Percentiles rank a stretch among this genome's conserved stretches.
phyloP scores from a whole-genome alignment of 2,329 filamentous ascomycete genomes.

The Akanthomyces uredinophilus region DNA sequence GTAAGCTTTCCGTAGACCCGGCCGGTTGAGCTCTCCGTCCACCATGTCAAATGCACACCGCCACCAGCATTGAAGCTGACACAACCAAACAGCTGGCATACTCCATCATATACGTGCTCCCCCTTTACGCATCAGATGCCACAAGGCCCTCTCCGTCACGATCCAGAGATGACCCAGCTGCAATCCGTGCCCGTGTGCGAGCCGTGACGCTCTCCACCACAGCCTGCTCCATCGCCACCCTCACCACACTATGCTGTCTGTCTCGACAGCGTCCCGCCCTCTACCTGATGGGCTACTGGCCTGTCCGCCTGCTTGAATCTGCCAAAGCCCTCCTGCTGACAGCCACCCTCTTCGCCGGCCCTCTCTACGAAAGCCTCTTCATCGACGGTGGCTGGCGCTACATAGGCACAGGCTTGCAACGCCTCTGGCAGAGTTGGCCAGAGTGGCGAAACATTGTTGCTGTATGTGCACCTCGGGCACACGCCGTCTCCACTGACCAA shows the following conservation, averaged over 20 bases:
- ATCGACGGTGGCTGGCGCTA: slow-evolving; percentile 65
- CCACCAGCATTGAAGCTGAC: not conserved
- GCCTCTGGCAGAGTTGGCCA: slow-evolving; percentile 66
- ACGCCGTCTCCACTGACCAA: not conserved
- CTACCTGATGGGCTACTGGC: slow-evolving; percentile 76
- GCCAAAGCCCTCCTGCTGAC: slow-evolving; percentile 64
- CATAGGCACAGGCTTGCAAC: slow-evolving; percentile 52
- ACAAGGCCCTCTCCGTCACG: slow-evolving; percentile 76
- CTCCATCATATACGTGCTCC: slow-evolving; percentile 83
- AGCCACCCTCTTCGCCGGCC: slow-evolving; percentile 73
- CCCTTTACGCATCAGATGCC: slow-evolving; percentile 77
- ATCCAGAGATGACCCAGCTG: slow-evolving; percentile 80
- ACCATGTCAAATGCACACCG: not conserved
- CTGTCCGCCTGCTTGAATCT: slow-evolving; percentile 61
- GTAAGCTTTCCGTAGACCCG: slow-evolving; percentile 16
- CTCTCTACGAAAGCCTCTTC: slow-evolving; percentile 73
- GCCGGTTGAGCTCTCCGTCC: not conserved
- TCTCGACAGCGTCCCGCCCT: slow-evolving; percentile 46
- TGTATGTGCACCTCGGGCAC: slow-evolving; percentile 45
- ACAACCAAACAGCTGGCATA: slow-evolving; percentile 58
- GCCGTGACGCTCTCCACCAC: slow-evolving; percentile 73
- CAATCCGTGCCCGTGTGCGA: slow-evolving; percentile 80
- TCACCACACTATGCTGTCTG: slow-evolving; percentile 55
- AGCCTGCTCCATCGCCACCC: slow-evolving; percentile 60
- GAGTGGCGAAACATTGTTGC: slow-evolving; percentile 83